Base-by-base conservation (phyloP, 2,329 filamentous ascomycete species). In the Curvularia eragrostidis region DNA sequence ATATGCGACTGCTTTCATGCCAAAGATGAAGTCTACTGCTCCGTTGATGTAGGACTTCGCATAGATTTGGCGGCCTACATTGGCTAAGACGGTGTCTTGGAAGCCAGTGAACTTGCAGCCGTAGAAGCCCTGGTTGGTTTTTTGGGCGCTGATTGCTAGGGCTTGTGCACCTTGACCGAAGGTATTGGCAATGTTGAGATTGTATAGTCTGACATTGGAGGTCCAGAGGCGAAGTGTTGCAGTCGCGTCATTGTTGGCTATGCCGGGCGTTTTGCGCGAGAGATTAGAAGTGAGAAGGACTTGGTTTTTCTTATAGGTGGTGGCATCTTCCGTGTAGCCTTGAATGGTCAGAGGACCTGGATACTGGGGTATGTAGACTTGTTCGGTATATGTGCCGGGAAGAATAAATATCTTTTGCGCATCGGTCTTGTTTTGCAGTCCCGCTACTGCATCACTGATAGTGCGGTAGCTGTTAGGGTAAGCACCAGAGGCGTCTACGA, bases 21-120 rank as follows among this genome's bases (percentile, higher is more conserved):
- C 80, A 66, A 87, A 87, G 62, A 85, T 82, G 62, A 85, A 85
- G 64, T 87, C 85, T 42, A 83, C 81, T 5, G 83, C 82, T n/a
- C 84, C 84, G 39, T 83, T 79, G 60, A 87, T 84, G 56, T 83
- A 82, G 54, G 79, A 81, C 56, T 81, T 80, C 21, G 79, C 82
- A 66, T 85, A 87, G 38, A 85, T 67, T 63, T 86, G 80, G 61
- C 81, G 75, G 52, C 84, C 85, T 61, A 76, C 76, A 63, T 71
- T 63, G 3, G 67, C 63, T 15, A 64, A 61, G 3, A 73, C 52
- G 3, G 84, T 85, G 63, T 86, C 84, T 70, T 87, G 83, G 61
- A 81, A 83, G 18, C 84, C 84, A 43, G 78, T 78, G 54, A 87
- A 77, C 46, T 79, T 75, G 61, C 82, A 82, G 24, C 76, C 83